Conservation (phyloP, 2,329 filamentous ascomycete species). For the Capronia americana region DNA sequence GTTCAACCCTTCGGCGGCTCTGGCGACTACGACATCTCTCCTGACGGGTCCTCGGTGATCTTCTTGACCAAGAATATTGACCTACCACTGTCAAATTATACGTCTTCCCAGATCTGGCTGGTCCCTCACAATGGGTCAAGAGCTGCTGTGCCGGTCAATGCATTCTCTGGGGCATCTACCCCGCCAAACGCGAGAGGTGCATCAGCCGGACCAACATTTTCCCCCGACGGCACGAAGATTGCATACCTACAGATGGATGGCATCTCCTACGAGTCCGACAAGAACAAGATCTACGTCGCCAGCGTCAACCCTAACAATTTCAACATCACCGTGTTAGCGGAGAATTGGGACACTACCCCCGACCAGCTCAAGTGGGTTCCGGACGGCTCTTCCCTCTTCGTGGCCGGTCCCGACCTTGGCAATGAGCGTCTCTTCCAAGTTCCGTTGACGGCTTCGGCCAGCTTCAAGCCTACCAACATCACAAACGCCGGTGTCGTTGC, state of each 20-base stretch:
- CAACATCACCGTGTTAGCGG: conserved; percentile 49
- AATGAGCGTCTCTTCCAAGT: conserved; percentile 53
- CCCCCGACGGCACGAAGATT: conserved; percentile 71
- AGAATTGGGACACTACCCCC: conserved; percentile 61
- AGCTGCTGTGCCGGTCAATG: conserved; percentile 56
- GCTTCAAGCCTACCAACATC: conserved; percentile 47
- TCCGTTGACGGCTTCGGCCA: conserved; percentile 43
- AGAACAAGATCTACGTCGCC: conserved; percentile 57
- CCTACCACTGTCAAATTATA: conserved; percentile 63
- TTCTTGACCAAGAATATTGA: conserved; percentile 54
- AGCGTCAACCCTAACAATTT: conserved; percentile 43
- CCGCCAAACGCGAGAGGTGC: conserved; percentile 64
- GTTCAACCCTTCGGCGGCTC: conserved; percentile 74
- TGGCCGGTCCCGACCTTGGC: conserved; percentile 75
- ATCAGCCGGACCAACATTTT: conserved; percentile 73
- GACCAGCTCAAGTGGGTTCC: conserved; percentile 57
- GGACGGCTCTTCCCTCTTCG: conserved; percentile 68
- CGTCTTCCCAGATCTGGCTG: conserved; percentile 81
- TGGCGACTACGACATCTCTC: conserved; percentile 74
- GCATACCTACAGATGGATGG: conserved; percentile 81
- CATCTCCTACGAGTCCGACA: conserved; percentile 81
- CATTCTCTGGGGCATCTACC: conserved; percentile 42
- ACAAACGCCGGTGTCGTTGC: conserved; percentile 45
- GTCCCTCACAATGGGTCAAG: conserved; percentile 67
- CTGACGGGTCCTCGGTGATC: conserved; percentile 49